Base-by-base conservation (phyloP, 2,329 filamentous ascomycete genomes). In the Calonectria ilicicola region DNA sequence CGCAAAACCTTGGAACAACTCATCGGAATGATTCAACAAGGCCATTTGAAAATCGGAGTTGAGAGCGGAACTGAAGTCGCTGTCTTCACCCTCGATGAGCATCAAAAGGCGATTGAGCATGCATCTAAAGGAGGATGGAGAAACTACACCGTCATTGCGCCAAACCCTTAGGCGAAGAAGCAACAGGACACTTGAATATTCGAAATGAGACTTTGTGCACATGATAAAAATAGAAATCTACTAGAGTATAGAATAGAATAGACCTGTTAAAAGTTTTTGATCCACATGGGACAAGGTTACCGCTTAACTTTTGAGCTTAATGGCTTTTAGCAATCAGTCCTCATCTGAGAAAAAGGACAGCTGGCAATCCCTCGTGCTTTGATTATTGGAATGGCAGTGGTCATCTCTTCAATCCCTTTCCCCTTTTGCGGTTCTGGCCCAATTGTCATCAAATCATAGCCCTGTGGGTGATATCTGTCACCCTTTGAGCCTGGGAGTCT, bases 1-100 rank as follows among this genome's bases (percentile, higher is more conserved):
- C 49, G 42, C 2, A 47, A 27, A n/a, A 69, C 65, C 0, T 29
- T 72, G 7, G 51, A 60, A 4, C 62, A 64, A 14, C 23, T 69
- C 19, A 69, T 72, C 32, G 38, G 32, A 7, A 72, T 72, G 65
- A 65, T 72, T 19, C 46, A 72, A 32, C 67, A 62, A 5, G 65
- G 58, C 12, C 51, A 40, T 5, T 29, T 72, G 44, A 46, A 65
- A 23, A 64, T 69, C 32, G 69, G 65, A 2, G 47, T 26, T 1
- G 65, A 65, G 40, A 72, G 56, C 7, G 69, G 65, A 10, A 69
- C 47, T 0, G 40, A 51, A 17, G 14, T 42, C 19, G 35, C 47
- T 19, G n/a, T 51, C 3, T 72, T 69, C 19, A 38, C 17, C 6
- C 29, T 72, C 2, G 56, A 72, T 15, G 32, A 72, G 15, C 56